Evolutionary conservation across 2,329 filamentous ascomycete species (phyloP), one percentile per base, ranked within the genome.

Genomic region (Colletotrichum destructivum): DNA sequence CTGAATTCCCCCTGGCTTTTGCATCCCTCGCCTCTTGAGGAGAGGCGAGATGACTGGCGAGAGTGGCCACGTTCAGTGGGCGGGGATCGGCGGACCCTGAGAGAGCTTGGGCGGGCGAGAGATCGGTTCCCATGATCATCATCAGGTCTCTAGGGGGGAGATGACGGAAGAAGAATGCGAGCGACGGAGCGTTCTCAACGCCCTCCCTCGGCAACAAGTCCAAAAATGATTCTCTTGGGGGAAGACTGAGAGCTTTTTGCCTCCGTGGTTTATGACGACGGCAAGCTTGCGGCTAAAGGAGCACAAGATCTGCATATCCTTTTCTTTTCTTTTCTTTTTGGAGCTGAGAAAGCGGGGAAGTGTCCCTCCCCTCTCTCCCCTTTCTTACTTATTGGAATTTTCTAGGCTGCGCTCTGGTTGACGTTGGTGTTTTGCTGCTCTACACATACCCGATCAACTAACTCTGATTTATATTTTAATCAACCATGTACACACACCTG

Each of bases 171-270:
- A 31, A 47, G 11, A 13, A 13, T 49, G 57, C 16, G 49, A 21
- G 26, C 12, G 59, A 44, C 11, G 63, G 54, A 18, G n/a, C 52
- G 56, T 68, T 71, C 9, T 68, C 69, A 49, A 54, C 44, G 26
- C 52, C 8, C 31, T 35, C 2, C 8, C 31, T 35, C 31, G 31
- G 31, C 31, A 35, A 35, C 9, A 35, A 1, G 31, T 11, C 9
- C 9, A 9, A 9, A 9, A 71, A 52, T 23, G 44, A 68, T 59
- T 26, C 21, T 12, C 56, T 18, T 18, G 26, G 44, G 16, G 9
- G 16, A 26, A 26, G 38, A n/a, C n/a, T 6, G 51, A 23, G 23
- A 35, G 51, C 16, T 60, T 35, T 40, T 42, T 9, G 13, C 31
- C 13, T 15, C 16, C 18, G 60, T 9, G 11, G 51, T 18, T 23